Evolutionary conservation across 306 rosid species (phyloP), one percentile per base, ranked within the genome.

Genomic region (Cicer pinnatifidum): DNA sequence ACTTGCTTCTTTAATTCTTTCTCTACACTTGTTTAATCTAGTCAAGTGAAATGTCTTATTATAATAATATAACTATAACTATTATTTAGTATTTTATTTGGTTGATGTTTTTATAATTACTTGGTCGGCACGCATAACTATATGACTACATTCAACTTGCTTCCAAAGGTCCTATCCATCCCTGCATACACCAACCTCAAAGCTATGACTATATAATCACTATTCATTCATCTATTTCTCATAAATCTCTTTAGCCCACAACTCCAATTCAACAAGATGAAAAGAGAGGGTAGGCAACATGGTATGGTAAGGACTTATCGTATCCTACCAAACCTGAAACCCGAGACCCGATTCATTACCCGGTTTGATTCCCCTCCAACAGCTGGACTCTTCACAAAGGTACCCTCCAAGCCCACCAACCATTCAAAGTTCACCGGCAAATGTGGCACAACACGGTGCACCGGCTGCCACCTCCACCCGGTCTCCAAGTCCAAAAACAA

Each of bases 401-500:
- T 91, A n/a, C 11, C 97, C 3, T 48, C 87, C 67, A 90, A 88
- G 54, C 73, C 97, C 58, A 84, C 89, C 76, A 89, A 83, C 70
- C 98, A 86, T 87, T 91, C 98, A 63, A 91, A 89, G 57, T 89
- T 85, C 86, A 88, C 96, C 0, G 85, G 96, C 6, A 90, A 89
- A 68, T 86, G 98, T 7, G 8, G 82, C 61, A 72, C 48, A 11
- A n/a, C 83, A 0, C 64, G 72, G 44, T 85, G 90, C 88, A 43
- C 37, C 0, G 82, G 71, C 0, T 90, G 93, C 62, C 88, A 80
- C 71, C 23, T 81, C n/a, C 83, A 74, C 72, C 93, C 92, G 0
- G 69, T 83, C 5, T 51, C 76, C 15, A 93, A 88, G 89, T 77
- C 97, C 69, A 88, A 80, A 64, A 71, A 64, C 66, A 91, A 89